Percentiles rank a stretch among this genome's conserved stretches.
These are phyloP conservation scores for Coniochaeta sp. DNA, from an alignment of 2,329 filamentous ascomycete genomes.

Conservation along the genomic window DNA sequence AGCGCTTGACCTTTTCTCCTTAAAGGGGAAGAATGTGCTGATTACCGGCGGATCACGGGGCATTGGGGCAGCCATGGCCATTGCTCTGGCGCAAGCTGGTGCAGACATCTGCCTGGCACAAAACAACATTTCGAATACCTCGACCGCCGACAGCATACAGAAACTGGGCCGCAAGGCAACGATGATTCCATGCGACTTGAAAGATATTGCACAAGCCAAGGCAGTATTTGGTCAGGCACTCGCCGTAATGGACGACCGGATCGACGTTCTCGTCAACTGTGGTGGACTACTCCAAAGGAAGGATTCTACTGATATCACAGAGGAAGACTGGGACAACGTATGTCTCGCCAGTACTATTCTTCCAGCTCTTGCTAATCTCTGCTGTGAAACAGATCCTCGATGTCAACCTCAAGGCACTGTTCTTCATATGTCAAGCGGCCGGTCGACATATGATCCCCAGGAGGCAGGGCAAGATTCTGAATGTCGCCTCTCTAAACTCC, in stretches of 20 bases:
- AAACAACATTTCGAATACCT: not conserved
- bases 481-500: constrained; percentile 1
- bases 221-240: not conserved
- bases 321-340: constrained; percentile 3
- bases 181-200: not conserved
- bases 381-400: not conserved
- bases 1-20: not conserved
- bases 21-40: constrained; percentile 2
- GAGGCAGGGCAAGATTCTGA: constrained; percentile 1
- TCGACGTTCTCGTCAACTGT: constrained; percentile 3
- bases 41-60: constrained; percentile 2
- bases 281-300: not conserved
- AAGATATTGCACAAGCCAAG: not conserved
- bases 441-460: constrained; percentile 4
- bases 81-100: not conserved
- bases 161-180: not conserved
- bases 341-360: no score
- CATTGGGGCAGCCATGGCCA: constrained; percentile 4
- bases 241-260: not conserved
- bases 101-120: constrained; percentile 1
- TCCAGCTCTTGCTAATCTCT: no score
- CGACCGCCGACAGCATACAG: not conserved
- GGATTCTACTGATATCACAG: not conserved
- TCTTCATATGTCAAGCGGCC: constrained; percentile 4
- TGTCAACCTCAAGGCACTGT: constrained; percentile 2